These are phyloP conservation scores for Neurospora sp. DNA, from an alignment of 495 filamentous ascomycete species.

Conservation along the genomic window DNA sequence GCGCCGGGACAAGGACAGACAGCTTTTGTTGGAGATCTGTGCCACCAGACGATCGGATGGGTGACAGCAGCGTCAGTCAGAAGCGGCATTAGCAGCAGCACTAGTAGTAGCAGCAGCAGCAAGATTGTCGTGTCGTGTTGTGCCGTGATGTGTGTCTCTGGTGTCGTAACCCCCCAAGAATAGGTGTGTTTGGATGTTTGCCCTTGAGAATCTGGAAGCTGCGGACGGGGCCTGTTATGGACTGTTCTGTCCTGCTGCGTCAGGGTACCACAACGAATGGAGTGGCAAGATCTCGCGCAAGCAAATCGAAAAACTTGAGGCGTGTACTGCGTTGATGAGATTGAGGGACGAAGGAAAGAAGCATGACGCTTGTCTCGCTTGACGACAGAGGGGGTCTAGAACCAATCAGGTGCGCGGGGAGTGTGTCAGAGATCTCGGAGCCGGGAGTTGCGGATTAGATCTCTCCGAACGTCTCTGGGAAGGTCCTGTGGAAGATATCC, in stretches of 20 bases:
- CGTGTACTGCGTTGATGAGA: neutral
- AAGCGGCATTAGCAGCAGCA: neutral
- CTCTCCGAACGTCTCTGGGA: neutral
- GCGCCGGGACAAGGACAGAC: neutral
- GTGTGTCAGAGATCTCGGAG: neutral
- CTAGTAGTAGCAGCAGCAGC: neutral
- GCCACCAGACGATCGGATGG: slow-evolving; percentile 5
- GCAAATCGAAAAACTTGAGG: neutral
- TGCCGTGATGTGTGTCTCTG: neutral
- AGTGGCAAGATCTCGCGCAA: neutral
- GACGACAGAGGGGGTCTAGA: neutral
- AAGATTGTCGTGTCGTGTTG: neutral
- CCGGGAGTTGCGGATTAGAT: neutral
- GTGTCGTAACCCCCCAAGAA: neutral
- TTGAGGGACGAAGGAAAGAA: neutral
- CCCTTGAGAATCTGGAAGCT: neutral
- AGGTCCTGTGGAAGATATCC: neutral
- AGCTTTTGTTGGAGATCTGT: slow-evolving; percentile 7
- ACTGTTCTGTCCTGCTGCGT: neutral
- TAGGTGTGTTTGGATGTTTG: neutral
- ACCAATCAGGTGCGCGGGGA: neutral
- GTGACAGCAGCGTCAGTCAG: slow-evolving; percentile 6
- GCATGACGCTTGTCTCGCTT: neutral
- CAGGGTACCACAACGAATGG: neutral
- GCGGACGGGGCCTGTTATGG: neutral